Conservation (phyloP, 2,329 filamentous ascomycete species). For the Sporothrix brunneoviolacea region DNA sequence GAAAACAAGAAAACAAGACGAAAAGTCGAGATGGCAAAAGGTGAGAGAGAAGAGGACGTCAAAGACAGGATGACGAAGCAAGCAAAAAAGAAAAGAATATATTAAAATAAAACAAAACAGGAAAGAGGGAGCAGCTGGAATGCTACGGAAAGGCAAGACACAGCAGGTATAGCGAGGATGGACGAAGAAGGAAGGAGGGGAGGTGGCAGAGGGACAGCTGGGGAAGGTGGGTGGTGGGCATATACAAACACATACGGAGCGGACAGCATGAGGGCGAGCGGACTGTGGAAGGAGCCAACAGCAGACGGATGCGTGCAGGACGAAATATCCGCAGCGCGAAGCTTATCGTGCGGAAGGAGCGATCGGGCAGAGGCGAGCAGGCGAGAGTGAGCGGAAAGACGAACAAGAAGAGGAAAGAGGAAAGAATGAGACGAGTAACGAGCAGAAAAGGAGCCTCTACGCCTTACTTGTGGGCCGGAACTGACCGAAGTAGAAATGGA, state of each 20-base stretch:
- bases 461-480: too few species aligned
- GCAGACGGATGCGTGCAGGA: background rate
- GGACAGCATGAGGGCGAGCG: background rate
- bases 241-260: background rate
- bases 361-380: too few species aligned
- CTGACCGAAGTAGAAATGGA: too few species aligned
- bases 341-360: background rate
- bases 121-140: too few species aligned
- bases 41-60: background rate
- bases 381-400: too few species aligned
- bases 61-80: too few species aligned
- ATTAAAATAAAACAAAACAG: background rate
- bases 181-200: constrained; percentile 3
- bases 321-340: background rate
- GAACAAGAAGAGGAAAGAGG: background rate
- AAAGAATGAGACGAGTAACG: background rate
- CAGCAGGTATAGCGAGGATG: too few species aligned
- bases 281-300: background rate
- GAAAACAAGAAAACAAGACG: background rate
- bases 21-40: background rate
- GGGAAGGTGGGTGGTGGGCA: background rate
- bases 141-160: too few species aligned
- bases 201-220: background rate
- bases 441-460: too few species aligned
- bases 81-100: too few species aligned